These are phyloP conservation scores for Sphaerosporella brunnea DNA, from an alignment of 495 filamentous ascomycete genomes.

Conservation along the genomic window DNA sequence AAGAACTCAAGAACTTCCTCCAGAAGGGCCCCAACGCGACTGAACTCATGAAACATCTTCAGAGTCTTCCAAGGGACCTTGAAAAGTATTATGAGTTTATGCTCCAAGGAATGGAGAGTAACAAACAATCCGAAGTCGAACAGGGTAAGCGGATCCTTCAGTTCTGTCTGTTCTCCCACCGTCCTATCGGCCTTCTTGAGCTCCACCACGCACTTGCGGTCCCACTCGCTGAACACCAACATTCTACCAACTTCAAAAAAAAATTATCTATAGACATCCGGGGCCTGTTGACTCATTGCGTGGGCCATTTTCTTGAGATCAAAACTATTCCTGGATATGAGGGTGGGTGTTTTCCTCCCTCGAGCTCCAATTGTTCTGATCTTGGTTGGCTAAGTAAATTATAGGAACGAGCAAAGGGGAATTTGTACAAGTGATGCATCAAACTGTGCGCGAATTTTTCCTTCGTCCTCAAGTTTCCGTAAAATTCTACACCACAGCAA, in stretches of 20 bases:
- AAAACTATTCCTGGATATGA: conserved; percentile 4
- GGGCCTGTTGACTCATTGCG: conserved; percentile 5
- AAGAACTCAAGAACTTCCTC: conserved; percentile 6
- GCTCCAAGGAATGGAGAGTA: background rate
- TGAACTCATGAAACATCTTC: background rate
- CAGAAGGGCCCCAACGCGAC: background rate
- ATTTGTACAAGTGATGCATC: conserved; percentile 10
- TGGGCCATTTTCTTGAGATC: conserved; percentile 3
- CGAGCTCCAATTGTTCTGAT: conserved; percentile 7
- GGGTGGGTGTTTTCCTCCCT: too few relatives aligned
- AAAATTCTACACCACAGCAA: background rate
- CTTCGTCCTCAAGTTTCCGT: background rate
- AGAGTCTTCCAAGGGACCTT: background rate
- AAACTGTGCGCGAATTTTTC: conserved; percentile 10
- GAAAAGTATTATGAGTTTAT: background rate
- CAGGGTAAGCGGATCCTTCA: background rate
- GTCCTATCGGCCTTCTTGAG: background rate
- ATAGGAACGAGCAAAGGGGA: background rate
- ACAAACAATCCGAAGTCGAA: background rate
- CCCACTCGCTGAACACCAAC: background rate
- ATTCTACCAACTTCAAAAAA: background rate
- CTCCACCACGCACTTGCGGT: conserved; percentile 2
- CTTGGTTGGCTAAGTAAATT: background rate
- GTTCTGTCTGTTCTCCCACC: background rate
- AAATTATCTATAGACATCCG: conserved; percentile 3